phyloP scores from a whole-genome alignment of 306 rosid genomes.

The Benincasa hispida region DNA sequence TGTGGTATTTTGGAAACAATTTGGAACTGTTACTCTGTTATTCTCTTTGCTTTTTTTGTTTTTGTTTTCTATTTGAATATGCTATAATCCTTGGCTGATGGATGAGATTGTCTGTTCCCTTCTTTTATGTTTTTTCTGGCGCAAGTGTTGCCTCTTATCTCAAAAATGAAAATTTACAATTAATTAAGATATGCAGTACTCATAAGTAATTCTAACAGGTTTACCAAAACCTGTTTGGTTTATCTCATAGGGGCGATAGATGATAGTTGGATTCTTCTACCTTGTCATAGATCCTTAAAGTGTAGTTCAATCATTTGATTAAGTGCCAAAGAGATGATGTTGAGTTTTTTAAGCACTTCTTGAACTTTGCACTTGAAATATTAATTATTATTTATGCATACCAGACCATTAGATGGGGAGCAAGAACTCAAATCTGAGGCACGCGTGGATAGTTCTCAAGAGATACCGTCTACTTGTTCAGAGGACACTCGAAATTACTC shows the following conservation, averaged over 20 bases:
- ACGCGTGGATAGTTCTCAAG: constrained; percentile 17
- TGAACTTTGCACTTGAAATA: constrained; percentile 10
- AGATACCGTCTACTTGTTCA: constrained; percentile 25
- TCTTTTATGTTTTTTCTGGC: not conserved
- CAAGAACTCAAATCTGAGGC: constrained; percentile 27
- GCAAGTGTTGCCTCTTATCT: not conserved
- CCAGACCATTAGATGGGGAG: constrained; percentile 44
- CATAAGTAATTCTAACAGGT: not conserved
- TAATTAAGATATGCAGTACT: not conserved
- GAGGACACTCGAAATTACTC: constrained; percentile 37
- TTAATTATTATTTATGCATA: constrained; percentile 9
- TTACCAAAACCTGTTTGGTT: constrained; percentile 2
- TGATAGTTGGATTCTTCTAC: not conserved
- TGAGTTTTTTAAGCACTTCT: not conserved
- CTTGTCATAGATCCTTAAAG: not conserved
- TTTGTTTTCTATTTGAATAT: not conserved
- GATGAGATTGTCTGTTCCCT: not conserved
- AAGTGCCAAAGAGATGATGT: not conserved
- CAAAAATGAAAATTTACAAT: not conserved
- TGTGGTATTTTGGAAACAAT: not conserved
- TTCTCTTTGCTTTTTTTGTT: not conserved
- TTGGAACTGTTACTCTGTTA: not conserved
- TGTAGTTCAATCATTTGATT: not conserved
- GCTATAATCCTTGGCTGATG: not conserved
- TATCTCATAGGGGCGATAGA: not conserved